phyloP scores from a whole-genome alignment of 1,139 yeast genomes.

The Taphrina flavorubra region DNA sequence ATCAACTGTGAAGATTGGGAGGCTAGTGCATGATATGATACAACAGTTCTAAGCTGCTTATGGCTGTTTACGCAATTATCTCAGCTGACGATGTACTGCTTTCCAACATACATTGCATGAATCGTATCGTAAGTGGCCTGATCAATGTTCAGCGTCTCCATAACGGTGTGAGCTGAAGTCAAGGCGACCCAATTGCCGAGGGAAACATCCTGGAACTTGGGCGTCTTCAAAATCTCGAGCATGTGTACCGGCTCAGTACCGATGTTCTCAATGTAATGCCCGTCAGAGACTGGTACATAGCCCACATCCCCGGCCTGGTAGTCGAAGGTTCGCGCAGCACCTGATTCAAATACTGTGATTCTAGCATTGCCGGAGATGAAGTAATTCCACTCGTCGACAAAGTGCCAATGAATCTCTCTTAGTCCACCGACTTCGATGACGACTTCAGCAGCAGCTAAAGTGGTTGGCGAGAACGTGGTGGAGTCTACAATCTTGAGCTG shows the following conservation, averaged over 20 bases:
- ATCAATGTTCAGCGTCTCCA: slow-evolving; percentile 9
- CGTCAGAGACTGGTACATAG: slow-evolving; percentile 30
- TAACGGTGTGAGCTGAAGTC: slow-evolving; percentile 4
- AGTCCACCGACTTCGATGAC: slow-evolving; percentile 34
- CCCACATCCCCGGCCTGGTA: slow-evolving; percentile 41
- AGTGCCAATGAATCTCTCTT: slow-evolving; percentile 40
- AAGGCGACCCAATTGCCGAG: slow-evolving; percentile 37
- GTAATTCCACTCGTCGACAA: slow-evolving; percentile 40
- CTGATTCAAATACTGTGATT: slow-evolving; percentile 39
- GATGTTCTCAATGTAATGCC: slow-evolving; percentile 40
- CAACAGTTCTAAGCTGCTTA: no score
- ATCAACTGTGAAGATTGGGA: no score
- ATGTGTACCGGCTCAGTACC: slow-evolving; percentile 39
- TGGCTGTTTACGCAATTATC: no score
- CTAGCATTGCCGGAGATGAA: slow-evolving; percentile 38
- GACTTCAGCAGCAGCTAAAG: slow-evolving; percentile 38
- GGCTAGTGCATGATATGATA: no score
- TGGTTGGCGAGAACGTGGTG: slow-evolving; percentile 31
- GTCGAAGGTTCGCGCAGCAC: slow-evolving; percentile 39
- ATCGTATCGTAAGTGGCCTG: slow-evolving; percentile 6
- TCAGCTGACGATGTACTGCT: slow-evolving; percentile 5
- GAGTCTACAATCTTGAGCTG: slow-evolving; percentile 36
- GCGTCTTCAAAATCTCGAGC: slow-evolving; percentile 36
- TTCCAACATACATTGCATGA: slow-evolving; percentile 13
- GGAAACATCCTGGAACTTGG: slow-evolving; percentile 35